Conservation (phyloP, 768 basidiomycete genomes). For the Pleurotus tuoliensis region DNA sequence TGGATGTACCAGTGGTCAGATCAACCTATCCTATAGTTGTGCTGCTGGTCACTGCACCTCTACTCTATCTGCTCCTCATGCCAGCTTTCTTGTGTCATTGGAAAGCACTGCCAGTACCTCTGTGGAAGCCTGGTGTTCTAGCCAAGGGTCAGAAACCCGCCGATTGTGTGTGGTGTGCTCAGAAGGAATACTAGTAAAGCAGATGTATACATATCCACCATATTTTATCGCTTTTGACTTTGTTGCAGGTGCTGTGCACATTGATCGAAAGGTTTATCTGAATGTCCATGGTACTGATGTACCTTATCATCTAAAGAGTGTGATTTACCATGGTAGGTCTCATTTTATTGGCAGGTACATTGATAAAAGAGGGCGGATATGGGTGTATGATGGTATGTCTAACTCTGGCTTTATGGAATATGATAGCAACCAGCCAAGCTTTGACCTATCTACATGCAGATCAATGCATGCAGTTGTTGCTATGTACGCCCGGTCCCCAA, state of each 20-base stretch:
- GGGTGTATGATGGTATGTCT: constrained; percentile 20
- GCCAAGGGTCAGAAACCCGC: too few relatives aligned
- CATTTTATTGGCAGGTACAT: constrained; percentile 18
- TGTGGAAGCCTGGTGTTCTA: too few relatives aligned
- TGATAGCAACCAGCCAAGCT: not conserved
- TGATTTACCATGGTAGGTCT: constrained; percentile 16
- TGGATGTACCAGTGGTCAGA: not conserved
- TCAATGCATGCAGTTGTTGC: not conserved
- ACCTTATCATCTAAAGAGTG: constrained; percentile 10
- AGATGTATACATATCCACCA: not conserved
- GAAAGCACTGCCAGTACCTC: not conserved
- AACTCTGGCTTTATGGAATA: constrained; percentile 1
- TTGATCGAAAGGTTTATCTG: constrained; percentile 6
- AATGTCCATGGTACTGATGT: not conserved
- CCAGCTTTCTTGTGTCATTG: not conserved
- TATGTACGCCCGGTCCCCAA: not conserved
- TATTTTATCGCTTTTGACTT: constrained; percentile 10
- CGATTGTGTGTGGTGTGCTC: not conserved
- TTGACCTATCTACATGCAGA: not conserved
- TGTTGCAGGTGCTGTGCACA: not conserved
- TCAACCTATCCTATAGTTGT: not conserved
- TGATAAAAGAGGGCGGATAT: constrained; percentile 10
- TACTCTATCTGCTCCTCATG: not conserved
- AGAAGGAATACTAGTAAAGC: not conserved
- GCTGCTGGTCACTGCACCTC: not conserved